phyloP scores from a whole-genome alignment of 805 yeast species.

The Lipomyces yamadae region DNA sequence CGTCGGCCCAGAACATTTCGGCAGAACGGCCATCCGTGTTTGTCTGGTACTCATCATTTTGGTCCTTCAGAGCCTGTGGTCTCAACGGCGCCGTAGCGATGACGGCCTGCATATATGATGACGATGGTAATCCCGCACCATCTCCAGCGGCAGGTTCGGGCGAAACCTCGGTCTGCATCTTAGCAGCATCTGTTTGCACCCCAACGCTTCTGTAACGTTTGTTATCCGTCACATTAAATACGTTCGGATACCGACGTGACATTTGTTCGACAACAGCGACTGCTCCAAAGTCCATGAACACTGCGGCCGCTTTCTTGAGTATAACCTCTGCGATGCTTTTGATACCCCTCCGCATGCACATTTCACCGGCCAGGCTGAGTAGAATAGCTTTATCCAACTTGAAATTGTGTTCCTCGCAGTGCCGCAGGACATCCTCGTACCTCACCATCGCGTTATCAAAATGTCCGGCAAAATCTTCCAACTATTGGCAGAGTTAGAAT shows the following conservation, averaged over 20 bases:
- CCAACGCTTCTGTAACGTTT: conserved; percentile 15
- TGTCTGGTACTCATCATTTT: not conserved
- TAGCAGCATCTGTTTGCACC: conserved; percentile 25
- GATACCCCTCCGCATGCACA: conserved; percentile 22
- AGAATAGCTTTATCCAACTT: conserved; percentile 16
- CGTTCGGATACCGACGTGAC: conserved; percentile 6
- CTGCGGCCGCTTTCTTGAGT: conserved; percentile 16
- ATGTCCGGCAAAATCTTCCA: conserved; percentile 24
- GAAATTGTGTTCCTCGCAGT: conserved; percentile 8
- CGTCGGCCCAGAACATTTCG: not conserved
- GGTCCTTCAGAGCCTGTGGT: not conserved
- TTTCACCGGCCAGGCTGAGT: conserved; percentile 16
- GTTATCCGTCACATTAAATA: not conserved
- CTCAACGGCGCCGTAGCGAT: not conserved
- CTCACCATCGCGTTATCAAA: conserved; percentile 22
- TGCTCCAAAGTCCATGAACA: conserved; percentile 25
- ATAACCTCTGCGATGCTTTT: conserved; percentile 14
- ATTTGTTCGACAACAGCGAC: conserved; percentile 25
- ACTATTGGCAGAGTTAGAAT: conserved; percentile 15
- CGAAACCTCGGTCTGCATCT: not conserved
- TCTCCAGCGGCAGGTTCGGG: not conserved
- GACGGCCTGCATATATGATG: not conserved
- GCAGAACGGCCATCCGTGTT: not conserved
- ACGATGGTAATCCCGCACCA: not conserved
- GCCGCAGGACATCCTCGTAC: conserved; percentile 21